Evolutionary conservation across 192 early-diverging fungal species (phyloP), one percentile per base, ranked within the genome.

Genomic region (Phycomyces nitens): DNA sequence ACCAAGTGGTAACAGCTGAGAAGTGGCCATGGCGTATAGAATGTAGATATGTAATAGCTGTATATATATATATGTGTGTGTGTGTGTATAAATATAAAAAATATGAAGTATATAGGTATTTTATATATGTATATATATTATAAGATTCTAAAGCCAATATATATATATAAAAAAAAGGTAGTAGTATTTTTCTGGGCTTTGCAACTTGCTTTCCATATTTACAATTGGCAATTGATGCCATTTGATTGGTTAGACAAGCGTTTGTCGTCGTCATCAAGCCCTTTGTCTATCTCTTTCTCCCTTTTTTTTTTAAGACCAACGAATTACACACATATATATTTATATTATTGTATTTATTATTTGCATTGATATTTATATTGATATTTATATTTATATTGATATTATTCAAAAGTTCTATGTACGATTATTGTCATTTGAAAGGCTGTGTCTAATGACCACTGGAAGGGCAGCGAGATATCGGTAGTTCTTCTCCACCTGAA

Each of bases 1-100:
- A 73, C 71, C 71, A 14, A 73, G 41, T 22, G 71, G 71, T 59
- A 73, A 64, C 21, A 73, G 62, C 55, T 73, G 71, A 8, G 65
- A 68, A 21, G 64, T 58, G 5, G 66, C 49, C 56, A 64, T 64
- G 27, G 20, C 7, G 29, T 34, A 7, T 7, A 34, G 2, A 5
- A 34, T 34, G 7, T 2, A 34, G 29, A 5, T 7, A 34, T 34
- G 2, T 34, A 5, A 34, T 34, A 34, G 2, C 2, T 34, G 7
- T 34, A 34, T 34, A 5, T 34, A 34, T 34, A n/a, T n/a, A n/a
- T n/a, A n/a, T n/a, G n/a, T n/a, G n/a, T n/a, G n/a, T 34, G 29
- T 34, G 29, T 7, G 29, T 34, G 29, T 34, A 34, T 34, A 7
- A 34, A 5, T 34, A 34, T 34, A 34, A 34, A 34, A 34, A 34